Conservation (phyloP, 345 rosid species). For the Camelina hispida region DNA sequence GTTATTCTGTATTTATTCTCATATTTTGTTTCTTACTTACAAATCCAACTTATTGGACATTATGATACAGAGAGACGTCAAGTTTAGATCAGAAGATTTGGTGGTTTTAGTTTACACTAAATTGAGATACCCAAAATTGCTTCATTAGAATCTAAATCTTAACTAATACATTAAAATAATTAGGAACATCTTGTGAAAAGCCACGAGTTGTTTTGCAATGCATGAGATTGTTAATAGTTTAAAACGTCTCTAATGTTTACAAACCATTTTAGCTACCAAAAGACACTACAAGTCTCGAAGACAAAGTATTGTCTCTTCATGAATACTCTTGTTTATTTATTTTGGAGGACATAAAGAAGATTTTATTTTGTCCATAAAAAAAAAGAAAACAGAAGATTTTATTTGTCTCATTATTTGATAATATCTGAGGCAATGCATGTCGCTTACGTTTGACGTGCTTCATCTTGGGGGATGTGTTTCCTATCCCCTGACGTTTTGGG, state of each 20-base stretch:
- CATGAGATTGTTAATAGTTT: not conserved
- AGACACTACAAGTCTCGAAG: not conserved
- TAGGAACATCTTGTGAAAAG: not conserved
- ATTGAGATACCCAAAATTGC: slow-evolving; percentile 3
- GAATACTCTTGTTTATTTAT: not conserved
- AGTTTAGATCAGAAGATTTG: slow-evolving; percentile 10
- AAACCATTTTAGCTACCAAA: not conserved
- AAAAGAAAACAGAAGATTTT: too few species aligned
- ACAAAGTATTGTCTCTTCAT: not conserved
- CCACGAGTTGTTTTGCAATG: not conserved
- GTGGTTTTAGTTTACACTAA: not conserved
- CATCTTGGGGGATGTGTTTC: too few species aligned
- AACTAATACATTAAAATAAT: not conserved
- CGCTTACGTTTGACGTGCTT: too few species aligned
- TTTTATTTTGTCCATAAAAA: too few species aligned
- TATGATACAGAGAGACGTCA: not conserved
- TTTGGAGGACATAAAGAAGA: not conserved
- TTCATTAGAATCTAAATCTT: not conserved
- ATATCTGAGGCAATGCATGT: not conserved
- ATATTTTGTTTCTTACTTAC: not conserved
- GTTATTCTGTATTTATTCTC: slow-evolving; percentile 6
- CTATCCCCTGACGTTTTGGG: too few species aligned
- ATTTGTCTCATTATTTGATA: too few species aligned
- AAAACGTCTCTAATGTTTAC: not conserved
- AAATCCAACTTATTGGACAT: slow-evolving; percentile 7